Evolutionary conservation across 2,329 filamentous ascomycete genomes (phyloP), one percentile per base, ranked within the genome.

Genomic region (Phyllosticta citriasiana): DNA sequence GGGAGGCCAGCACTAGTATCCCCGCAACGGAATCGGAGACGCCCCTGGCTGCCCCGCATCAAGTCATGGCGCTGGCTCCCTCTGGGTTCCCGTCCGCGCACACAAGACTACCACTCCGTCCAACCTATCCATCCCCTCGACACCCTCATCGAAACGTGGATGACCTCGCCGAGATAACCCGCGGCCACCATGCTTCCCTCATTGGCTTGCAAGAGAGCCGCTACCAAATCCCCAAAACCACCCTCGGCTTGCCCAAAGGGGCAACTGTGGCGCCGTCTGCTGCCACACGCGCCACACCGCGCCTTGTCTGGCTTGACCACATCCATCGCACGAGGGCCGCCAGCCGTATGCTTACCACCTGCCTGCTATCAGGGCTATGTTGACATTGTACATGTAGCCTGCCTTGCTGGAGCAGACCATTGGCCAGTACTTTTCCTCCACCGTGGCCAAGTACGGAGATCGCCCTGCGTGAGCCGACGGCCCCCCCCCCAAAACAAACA

Each of bases 371-470:
- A 22, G 19, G 19, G 19, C 19, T 22, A 22, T 22, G 19, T 22
- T 22, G 19, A 22, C 19, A 22, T 22, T 22, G 19, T 22, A 22
- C 19, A 22, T 1, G 26, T 63, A 90, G 85, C 87, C 88, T 3
- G 79, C 85, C 0, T 76, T 92, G 7, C 81, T 89, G 55, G 76
- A 80, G 5, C 78, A 85, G 61, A 92, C 88, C 0, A 84, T 92
- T 59, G 86, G 88, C 0, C 76, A 88, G 64, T 86, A 93, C 70
- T 91, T 93, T 68, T 79, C 83, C 7, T 78, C 78, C 1, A 78
- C 89, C 47, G 88, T 90, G 47, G 80, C 80, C 8, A 69, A 76
- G 40, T 78, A 85, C 72, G 88, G 88, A 26, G 86, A 91, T 71
- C 79, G 80, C 6, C 79, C 78, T 66, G 84, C 84, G 80, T 85